Evolutionary conservation across 768 basidiomycete species (phyloP).

Genomic region (Pulveroboletus ravenelii): DNA sequence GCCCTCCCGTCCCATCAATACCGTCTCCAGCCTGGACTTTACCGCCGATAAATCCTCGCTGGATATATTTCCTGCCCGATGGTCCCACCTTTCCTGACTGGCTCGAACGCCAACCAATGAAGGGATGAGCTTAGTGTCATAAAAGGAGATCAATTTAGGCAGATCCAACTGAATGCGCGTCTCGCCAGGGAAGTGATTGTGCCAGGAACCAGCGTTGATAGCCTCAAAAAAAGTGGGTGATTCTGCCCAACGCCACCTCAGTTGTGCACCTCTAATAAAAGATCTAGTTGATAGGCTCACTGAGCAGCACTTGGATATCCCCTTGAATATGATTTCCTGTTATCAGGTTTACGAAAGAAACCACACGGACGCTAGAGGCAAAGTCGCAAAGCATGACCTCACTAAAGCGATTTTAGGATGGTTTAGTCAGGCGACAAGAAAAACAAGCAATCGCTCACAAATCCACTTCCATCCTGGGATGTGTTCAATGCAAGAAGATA

Average conservation of each 20-base stretch:
- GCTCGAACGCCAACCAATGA: conserved; percentile 27
- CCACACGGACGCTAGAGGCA: conserved; percentile 22
- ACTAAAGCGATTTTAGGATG: conserved; percentile 12
- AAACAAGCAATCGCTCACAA: conserved; percentile 23
- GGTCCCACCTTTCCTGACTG: conserved; percentile 25
- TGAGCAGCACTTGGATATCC: too few species aligned
- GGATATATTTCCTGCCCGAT: conserved; percentile 28
- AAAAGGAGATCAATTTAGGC: conserved; percentile 33
- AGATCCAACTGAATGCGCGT: conserved; percentile 33
- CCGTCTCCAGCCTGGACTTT: conserved; percentile 6
- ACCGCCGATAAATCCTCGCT: conserved; percentile 15
- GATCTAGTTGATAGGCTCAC: neutral
- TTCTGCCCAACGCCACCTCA: neutral
- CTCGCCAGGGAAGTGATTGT: conserved; percentile 34
- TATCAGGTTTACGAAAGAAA: conserved; percentile 18
- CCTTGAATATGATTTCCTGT: accelerated
- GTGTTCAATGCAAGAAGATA: neutral
- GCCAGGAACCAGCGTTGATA: conserved; percentile 26
- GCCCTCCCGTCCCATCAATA: conserved; percentile 7
- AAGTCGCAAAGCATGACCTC: conserved; percentile 19
- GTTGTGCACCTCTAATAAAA: neutral
- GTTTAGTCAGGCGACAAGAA: neutral
- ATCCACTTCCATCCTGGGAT: conserved; percentile 26
- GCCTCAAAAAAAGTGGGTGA: neutral
- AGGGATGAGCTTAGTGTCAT: conserved; percentile 30